A percentile compares a stretch with the other conserved stretches of the same genome.
Evolutionary conservation across 139 green algal genomes (phyloP).

Genomic region (Chlamydomonas asymmetrica): DNA sequence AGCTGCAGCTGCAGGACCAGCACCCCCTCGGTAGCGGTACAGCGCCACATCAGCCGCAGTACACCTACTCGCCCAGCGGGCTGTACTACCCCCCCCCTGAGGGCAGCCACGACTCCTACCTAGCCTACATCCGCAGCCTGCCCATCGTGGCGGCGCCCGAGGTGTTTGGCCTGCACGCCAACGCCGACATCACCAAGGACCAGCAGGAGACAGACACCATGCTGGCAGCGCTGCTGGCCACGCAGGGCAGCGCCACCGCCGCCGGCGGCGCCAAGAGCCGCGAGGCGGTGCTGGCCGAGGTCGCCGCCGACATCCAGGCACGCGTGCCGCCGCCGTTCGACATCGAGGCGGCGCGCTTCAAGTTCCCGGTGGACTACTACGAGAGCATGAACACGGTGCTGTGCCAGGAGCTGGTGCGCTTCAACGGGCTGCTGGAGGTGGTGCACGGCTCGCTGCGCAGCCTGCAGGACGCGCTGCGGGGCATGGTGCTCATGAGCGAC

Average conservation of each 20-base stretch:
- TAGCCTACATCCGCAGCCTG: constrained; percentile 54
- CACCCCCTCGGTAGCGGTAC: too few species aligned
- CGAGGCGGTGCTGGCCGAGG: constrained; percentile 59
- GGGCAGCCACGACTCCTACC: constrained; percentile 50
- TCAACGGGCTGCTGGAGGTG: constrained; percentile 66
- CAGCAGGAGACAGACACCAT: constrained; percentile 71
- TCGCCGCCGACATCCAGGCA: constrained; percentile 62
- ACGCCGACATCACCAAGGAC: constrained; percentile 83
- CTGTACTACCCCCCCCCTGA: constrained; percentile 67
- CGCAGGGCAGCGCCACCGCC: constrained; percentile 22
- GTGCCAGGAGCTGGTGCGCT: constrained; percentile 78
- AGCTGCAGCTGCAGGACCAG: too few species aligned
- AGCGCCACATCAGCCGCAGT: constrained; percentile 28
- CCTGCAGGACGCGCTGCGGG: constrained; percentile 46
- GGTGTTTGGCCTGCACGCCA: constrained; percentile 78
- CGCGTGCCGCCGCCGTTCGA: constrained; percentile 66
- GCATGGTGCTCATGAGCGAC: constrained; percentile 70
- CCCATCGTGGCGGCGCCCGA: constrained; percentile 62
- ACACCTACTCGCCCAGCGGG: constrained; percentile 63
- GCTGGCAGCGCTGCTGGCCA: constrained; percentile 58
- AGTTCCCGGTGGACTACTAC: constrained; percentile 80
- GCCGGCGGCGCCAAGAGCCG: constrained; percentile 39
- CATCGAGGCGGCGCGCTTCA: constrained; percentile 66
- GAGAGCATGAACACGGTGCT: constrained; percentile 86
- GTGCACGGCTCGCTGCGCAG: constrained; percentile 45